A percentile compares a stretch with the other conserved stretches of the same genome.
phyloP scores from a whole-genome alignment of 208 protist genomes.

The Wallacemonas sp. region DNA sequence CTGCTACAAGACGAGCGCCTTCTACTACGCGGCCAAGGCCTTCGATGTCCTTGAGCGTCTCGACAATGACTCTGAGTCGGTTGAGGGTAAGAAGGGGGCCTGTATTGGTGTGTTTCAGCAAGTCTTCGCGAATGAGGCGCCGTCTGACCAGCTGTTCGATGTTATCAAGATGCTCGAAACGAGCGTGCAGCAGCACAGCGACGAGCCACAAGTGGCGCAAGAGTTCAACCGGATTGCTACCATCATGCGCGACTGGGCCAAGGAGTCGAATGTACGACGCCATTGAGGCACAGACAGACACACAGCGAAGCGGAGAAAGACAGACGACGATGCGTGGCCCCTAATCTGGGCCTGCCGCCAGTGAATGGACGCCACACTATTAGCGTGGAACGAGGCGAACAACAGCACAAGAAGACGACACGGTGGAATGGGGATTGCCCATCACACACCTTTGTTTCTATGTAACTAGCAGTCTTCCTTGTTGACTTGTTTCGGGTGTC shows the following conservation, averaged over 20 bases:
- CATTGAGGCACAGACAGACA: no score
- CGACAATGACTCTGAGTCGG: slow-evolving; percentile 94
- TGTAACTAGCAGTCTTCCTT: no score
- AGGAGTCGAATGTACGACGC: slow-evolving; percentile 85
- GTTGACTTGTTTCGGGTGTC: no score
- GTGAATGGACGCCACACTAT: no score
- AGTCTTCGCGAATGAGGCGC: slow-evolving; percentile 91
- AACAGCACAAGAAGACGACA: no score
- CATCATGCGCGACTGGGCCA: slow-evolving; percentile 95
- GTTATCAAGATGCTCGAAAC: slow-evolving; percentile 92
- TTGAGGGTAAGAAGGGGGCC: slow-evolving; percentile 96
- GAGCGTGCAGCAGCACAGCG: slow-evolving; percentile 73
- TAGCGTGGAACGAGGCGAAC: no score
- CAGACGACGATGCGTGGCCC: no score
- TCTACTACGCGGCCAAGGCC: slow-evolving; percentile 97
- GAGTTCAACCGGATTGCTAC: slow-evolving; percentile 86
- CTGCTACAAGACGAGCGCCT: slow-evolving; percentile 95
- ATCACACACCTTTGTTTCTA: no score
- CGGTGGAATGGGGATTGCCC: no score
- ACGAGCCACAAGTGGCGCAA: slow-evolving; percentile 45
- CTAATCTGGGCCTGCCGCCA: no score
- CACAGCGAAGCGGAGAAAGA: no score
- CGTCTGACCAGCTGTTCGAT: slow-evolving; percentile 85
- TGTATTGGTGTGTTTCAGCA: slow-evolving; percentile 97
- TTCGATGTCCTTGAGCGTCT: slow-evolving; percentile 97